A percentile compares a stretch with the other conserved stretches of the same genome.
Conservation (phyloP, 768 basidiomycete species). For the Mycena rosella region DNA sequence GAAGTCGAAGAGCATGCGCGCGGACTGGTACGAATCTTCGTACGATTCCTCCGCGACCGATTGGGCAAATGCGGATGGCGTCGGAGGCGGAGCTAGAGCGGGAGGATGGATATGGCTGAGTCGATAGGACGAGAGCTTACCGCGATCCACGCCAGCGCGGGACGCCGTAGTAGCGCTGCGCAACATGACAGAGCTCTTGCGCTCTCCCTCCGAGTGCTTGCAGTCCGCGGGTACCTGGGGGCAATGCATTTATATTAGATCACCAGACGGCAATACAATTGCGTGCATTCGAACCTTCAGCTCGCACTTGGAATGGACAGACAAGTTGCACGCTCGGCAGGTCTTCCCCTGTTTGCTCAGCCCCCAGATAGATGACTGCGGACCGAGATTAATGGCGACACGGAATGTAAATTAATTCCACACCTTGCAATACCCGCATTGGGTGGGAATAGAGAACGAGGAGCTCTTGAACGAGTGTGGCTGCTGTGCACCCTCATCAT, state of each 20-base stretch:
- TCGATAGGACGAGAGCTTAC: constrained; percentile 6
- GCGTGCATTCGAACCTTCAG: constrained; percentile 70
- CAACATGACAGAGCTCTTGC: constrained; percentile 42
- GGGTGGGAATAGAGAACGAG: constrained; percentile 87
- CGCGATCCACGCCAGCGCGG: constrained; percentile 35
- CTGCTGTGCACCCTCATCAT: constrained; percentile 76
- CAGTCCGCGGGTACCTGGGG: constrained; percentile 83
- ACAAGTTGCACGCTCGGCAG: constrained; percentile 81
- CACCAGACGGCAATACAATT: background rate
- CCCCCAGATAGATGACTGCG: constrained; percentile 87
- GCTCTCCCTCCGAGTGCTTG: constrained; percentile 46
- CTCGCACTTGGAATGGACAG: constrained; percentile 89
- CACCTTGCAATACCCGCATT: constrained; percentile 87
- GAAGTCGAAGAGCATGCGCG: constrained; percentile 82
- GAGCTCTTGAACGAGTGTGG: constrained; percentile 89
- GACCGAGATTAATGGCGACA: constrained; percentile 27
- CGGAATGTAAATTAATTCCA: constrained; percentile 2
- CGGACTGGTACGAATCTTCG: constrained; percentile 63
- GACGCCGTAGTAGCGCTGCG: constrained; percentile 40
- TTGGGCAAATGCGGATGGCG: constrained; percentile 70
- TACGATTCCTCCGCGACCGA: constrained; percentile 50
- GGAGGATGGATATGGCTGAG: background rate
- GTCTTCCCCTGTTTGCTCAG: constrained; percentile 90
- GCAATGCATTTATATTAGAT: constrained; percentile 14
- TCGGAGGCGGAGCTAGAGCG: constrained; percentile 46